Evolutionary conservation across 2,329 filamentous ascomycete genomes (phyloP).

Genomic region (Neurospora sp.): DNA sequence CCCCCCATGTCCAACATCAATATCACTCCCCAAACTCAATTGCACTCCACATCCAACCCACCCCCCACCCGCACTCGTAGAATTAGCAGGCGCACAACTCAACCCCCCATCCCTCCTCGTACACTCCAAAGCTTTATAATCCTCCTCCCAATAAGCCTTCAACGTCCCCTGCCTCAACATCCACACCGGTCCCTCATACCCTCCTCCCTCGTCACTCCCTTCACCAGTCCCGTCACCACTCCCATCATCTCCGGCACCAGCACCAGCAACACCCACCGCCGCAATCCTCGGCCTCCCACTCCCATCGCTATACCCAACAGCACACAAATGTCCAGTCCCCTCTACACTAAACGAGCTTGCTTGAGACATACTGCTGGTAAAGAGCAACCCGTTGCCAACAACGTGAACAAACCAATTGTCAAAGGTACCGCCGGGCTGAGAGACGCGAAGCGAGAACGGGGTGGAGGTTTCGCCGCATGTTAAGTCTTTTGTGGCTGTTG

Average conservation of each 20-base stretch:
- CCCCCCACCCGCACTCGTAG: constrained; percentile 6
- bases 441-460: constrained; percentile 20
- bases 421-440: constrained; percentile 21
- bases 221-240: constrained; percentile 4
- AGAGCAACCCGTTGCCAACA: constrained; percentile 20
- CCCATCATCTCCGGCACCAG: constrained; percentile 1
- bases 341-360: constrained; percentile 21
- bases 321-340: constrained; percentile 20
- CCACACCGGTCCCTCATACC: constrained; percentile 11
- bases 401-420: constrained; percentile 22
- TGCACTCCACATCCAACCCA: constrained; percentile 24
- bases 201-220: background rate
- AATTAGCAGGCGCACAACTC: constrained; percentile 13
- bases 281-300: constrained; percentile 16
- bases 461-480: constrained; percentile 18
- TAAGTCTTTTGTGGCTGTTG: constrained; percentile 12
- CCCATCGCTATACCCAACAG: constrained; percentile 13
- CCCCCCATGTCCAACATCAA: too few relatives aligned
- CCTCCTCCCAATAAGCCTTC: constrained; percentile 11
- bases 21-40: constrained; percentile 13
- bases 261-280: constrained; percentile 13
- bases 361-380: constrained; percentile 12
- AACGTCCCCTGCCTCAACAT: constrained; percentile 17
- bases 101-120: constrained; percentile 9
- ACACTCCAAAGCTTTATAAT: constrained; percentile 19